Base-by-base conservation (phyloP, 495 filamentous ascomycete species). In the Pseudomonodictys pantanalensis region DNA sequence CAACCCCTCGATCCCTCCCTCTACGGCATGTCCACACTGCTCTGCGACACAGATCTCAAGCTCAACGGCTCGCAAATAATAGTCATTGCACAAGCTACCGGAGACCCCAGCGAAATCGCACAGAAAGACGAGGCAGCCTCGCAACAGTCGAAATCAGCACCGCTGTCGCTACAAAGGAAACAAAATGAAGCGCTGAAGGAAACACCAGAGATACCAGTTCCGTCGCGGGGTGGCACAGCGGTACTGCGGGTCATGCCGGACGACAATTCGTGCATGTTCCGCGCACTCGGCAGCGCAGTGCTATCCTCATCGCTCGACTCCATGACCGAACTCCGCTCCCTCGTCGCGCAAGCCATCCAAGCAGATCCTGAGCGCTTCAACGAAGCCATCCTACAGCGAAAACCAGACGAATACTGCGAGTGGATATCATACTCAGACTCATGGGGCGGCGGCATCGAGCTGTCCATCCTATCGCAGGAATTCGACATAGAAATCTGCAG, bases 231-330 rank as follows among this genome's bases (percentile, higher is more conserved):
- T 9, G 84, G 84, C 24, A 88, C 82, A 0, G 73, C 91, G 24
- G 85, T 96, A 26, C 83, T 97, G 4, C 86, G 93, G 2, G 90
- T 97, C 30, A 97, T 98, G 93, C 90, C 92, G 9, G 93, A 97
- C 68, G 93, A 98, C 70, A 97, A 97, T 72, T 88, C 84, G 42
- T 98, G 93, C 72, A 84, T 97, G 58, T 98, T 97, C 72, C 87
- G 91, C 9, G 93, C 95, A 0, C 81, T 97, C 23, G 85, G 86
- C 50, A 86, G 84, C 49, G 89, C 90, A 2, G 79, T 96, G 18
- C 80, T 89, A 55, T 85, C 85, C 38, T 78, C 57, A 11, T 60
- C 77, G 6, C 81, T 88, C 67, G 85, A 91, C 60, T 76, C 79
- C n/a, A 88, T 88, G 77, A 81, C 78, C 1, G 84, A 88, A 58